Percentiles rank a stretch among this genome's conserved stretches.
Evolutionary conservation across 805 yeast species (phyloP).

Genomic region (Candida hispaniensis): DNA sequence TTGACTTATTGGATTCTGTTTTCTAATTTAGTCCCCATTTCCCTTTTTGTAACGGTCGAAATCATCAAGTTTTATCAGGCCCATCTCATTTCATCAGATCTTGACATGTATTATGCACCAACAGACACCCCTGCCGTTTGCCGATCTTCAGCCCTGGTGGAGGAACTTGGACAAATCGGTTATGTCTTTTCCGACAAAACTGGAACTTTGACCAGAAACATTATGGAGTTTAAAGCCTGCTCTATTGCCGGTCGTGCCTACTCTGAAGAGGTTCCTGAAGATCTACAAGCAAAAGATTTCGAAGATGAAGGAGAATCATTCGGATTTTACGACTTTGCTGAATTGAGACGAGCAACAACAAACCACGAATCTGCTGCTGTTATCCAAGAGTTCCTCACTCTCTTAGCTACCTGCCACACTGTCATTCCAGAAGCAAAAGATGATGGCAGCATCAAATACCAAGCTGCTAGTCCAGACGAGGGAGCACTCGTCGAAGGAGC

Average conservation of each 20-base stretch:
- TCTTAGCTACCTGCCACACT: constrained; percentile 89
- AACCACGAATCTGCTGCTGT: constrained; percentile 29
- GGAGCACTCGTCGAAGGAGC: constrained; percentile 98
- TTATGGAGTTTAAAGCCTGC: constrained; percentile 93
- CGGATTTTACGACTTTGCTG: constrained; percentile 65
- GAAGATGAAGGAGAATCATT: constrained; percentile 45
- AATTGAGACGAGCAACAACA: constrained; percentile 40
- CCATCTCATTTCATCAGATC: constrained; percentile 80
- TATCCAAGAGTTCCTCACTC: constrained; percentile 68
- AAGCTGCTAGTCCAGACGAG: constrained; percentile 98
- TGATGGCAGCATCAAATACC: constrained; percentile 57
- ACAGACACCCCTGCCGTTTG: constrained; percentile 93
- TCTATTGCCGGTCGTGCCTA: constrained; percentile 89
- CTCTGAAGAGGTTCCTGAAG: constrained; percentile 85
- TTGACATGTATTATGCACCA: constrained; percentile 81
- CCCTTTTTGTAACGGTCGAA: constrained; percentile 92
- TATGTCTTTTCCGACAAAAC: constrained; percentile 95
- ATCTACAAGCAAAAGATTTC: constrained; percentile 53
- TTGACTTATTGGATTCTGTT: constrained; percentile 93
- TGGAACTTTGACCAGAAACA: constrained; percentile 89
- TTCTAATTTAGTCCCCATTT: constrained; percentile 95
- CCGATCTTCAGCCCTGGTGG: constrained; percentile 89
- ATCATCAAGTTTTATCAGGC: constrained; percentile 94
- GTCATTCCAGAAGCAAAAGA: constrained; percentile 79
- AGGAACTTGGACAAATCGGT: constrained; percentile 94